Base-by-base conservation (phyloP, 495 filamentous ascomycete species). In the Hypoxylon lenormandii region DNA sequence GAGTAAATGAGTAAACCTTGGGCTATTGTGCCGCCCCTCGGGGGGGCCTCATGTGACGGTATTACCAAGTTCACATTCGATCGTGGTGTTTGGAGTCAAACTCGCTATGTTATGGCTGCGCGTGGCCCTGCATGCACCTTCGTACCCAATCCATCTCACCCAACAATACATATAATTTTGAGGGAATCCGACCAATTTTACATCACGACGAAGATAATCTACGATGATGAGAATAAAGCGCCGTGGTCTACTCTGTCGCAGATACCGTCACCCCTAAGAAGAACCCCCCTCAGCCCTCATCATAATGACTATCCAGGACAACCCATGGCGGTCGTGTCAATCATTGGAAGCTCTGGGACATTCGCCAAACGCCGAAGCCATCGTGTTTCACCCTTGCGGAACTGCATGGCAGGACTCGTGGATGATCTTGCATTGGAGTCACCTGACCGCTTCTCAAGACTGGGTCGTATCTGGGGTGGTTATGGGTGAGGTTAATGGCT, bases 381-480 rank as follows among this genome's bases (percentile, higher is more conserved):
- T 72, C 33, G 60, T 58, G 12, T 69, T 72, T 18, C 64, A 65
- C 6, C 50, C 64, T 13, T 61, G 53, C 28, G 64, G 69, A 19
- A 64, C 47, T 3, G 55, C 50, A 48, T 49, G 40, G 40, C 33
- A 68, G 22, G 64, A 65, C 37, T 36, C 50, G 30, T 72, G 69
- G 69, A 72, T 68, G 64, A 22, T 72, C 10, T 33, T 72, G 7
- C 64, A 72, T 15, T 72, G 59, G 64, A 69, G 22, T 37, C 21
- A 28, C 15, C 37, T 47, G 12, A 45, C 49, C 0, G n/a, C 4
- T n/a, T 57, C 30, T 8, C 0, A 48, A 2, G 42, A 58, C 52
- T 72, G 69, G 69, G 30, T 64, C 11, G 50, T 72, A 1, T 56
- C 54, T 19, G 36, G 50, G 3, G 60, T 72, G 19, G 59, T 69